Conservation (phyloP, 31 red algal genomes). For the Odonthalia washingtoniensis region DNA sequence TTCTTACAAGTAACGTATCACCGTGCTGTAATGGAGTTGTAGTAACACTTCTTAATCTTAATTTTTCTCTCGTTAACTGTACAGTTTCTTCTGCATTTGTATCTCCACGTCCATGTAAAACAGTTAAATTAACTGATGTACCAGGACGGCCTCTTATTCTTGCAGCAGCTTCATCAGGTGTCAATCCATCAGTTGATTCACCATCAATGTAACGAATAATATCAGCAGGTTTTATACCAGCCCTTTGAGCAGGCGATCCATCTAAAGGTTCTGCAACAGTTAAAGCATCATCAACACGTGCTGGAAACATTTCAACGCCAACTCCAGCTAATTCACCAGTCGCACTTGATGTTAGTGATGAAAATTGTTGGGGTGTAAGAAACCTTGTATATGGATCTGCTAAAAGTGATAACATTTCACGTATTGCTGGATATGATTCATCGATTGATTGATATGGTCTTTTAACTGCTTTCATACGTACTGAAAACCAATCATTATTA, state of each 20-base stretch:
- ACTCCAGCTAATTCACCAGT: constrained; percentile 88
- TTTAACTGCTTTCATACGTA: constrained; percentile 81
- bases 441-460: constrained; percentile 61
- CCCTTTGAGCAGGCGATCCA: constrained; percentile 80
- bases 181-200: constrained; percentile 64
- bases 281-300: constrained; percentile 55
- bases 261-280: constrained; percentile 69
- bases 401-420: constrained; percentile 83
- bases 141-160: constrained; percentile 79
- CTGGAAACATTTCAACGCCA: constrained; percentile 89
- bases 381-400: constrained; percentile 98
- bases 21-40: constrained; percentile 39
- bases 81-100: constrained; percentile 37
- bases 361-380: constrained; percentile 82
- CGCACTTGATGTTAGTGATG: constrained; percentile 75
- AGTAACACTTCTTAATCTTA: constrained; percentile 74
- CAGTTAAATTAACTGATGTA: constrained; percentile 51
- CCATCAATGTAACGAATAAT: constrained; percentile 87
- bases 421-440: constrained; percentile 80
- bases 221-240: constrained; percentile 78
- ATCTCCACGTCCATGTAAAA: constrained; percentile 53
- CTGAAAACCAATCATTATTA: constrained; percentile 88
- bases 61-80: constrained; percentile 59
- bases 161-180: constrained; percentile 91
- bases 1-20: constrained; percentile 63